A percentile compares a stretch with the other conserved stretches of the same genome.
These are phyloP conservation scores for Taphrina populina DNA, from an alignment of 1,139 yeast species.

Conservation along the genomic window DNA sequence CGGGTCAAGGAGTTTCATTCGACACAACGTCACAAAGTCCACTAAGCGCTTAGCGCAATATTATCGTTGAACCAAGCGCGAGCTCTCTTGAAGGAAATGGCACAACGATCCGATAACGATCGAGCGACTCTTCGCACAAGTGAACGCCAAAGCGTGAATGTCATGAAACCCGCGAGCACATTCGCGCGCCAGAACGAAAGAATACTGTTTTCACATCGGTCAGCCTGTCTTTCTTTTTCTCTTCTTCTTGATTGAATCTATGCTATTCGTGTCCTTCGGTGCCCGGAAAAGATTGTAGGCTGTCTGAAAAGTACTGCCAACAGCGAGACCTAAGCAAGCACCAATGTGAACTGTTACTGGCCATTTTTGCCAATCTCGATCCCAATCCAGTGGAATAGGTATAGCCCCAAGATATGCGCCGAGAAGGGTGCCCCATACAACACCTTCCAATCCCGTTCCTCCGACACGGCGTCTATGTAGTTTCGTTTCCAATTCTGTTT, in stretches of 20 bases:
- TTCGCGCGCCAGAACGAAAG: no score
- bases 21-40: no score
- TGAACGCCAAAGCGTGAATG: no score
- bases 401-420: slow-evolving; percentile 93
- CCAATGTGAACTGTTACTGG: slow-evolving; percentile 91
- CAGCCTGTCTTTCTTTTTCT: background rate
- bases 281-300: background rate
- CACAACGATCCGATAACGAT: no score
- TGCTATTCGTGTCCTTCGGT: no score
- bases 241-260: background rate
- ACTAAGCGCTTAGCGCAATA: no score
- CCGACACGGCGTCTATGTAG: background rate
- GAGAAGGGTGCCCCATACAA: slow-evolving; percentile 51
- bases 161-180: no score
- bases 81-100: no score
- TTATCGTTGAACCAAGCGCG: no score
- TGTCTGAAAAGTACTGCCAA: slow-evolving; percentile 49
- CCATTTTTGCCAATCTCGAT: slow-evolving; percentile 95
- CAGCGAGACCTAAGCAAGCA: slow-evolving; percentile 65
- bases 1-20: no score
- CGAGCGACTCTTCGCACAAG: no score
- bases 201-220: no score
- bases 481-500: background rate
- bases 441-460: slow-evolving; percentile 10
- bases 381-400: slow-evolving; percentile 97